Evolutionary conservation across 2,329 filamentous ascomycete species (phyloP), one percentile per base, ranked within the genome.

Genomic region (Leptographium wingfieldii): DNA sequence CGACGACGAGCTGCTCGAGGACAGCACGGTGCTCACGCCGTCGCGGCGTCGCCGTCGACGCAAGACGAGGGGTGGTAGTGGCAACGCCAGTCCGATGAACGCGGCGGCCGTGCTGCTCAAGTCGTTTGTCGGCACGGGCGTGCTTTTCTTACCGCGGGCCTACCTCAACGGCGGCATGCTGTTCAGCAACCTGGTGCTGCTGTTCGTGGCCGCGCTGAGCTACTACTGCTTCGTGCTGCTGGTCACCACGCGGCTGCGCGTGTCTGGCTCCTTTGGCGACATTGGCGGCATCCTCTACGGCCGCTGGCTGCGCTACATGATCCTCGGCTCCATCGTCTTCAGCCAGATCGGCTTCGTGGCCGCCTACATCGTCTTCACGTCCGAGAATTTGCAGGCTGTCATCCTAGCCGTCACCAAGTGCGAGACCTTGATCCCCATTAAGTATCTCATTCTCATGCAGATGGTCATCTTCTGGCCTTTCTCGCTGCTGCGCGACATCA

Each of bases 191-290:
- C 65, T 95, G 57, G 88, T 99, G 19, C 81, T 99, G n/a, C 77
- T 99, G 27, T 81, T 80, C 48, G 90, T 99, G 19, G 92, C 94
- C 7, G 77, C 82, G 2, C 77, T 99, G 61, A 96, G 92, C 70
- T 99, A 96, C 74, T 96, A 96, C 76, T 96, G 92, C 75, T 99
- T 99, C 73, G 91, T 99, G 51, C 80, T 99, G 16, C 81, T 99
- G 38, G 91, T 96, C 63, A 86, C 86, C 62, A 94, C 91, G 2
- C 87, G 94, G 40, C 77, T 96, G 56, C 87, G 84, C 69, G 83
- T 97, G 33, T 87, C 92, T 56, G 91, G 89, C n/a, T 97, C 94
- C 1, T 99, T 97, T 74, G 94, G 94, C 72, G 94, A 97, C 69
- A 95, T 99, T 74, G 94, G 95, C 58, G 91, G 90, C 56, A 85